Conservation (phyloP, 192 early-diverging fungal species). For the Endogone sp. region DNA sequence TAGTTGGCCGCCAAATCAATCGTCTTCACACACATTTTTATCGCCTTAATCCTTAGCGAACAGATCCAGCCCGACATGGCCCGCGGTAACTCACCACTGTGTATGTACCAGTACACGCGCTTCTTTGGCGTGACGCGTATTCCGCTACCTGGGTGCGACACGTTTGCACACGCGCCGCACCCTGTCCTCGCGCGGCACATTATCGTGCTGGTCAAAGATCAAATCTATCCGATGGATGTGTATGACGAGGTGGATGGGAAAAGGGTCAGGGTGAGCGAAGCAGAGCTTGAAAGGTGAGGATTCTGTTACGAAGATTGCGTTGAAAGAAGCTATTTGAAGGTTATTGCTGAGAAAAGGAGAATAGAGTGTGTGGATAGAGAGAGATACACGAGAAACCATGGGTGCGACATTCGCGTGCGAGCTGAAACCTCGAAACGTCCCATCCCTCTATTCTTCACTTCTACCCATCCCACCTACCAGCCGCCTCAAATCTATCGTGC, state of each 20-base stretch:
- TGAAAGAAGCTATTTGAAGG: conserved; percentile 1
- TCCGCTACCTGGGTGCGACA: conserved; percentile 73
- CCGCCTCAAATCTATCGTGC: conserved; percentile 55
- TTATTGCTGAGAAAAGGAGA: no score
- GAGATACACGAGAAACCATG: no score
- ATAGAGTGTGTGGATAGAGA: no score
- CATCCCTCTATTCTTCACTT: not conserved
- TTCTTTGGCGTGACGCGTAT: conserved; percentile 80
- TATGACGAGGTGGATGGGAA: conserved; percentile 52
- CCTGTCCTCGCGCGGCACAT: conserved; percentile 52
- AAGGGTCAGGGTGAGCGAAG: conserved; percentile 46
- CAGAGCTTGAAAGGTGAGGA: conserved; percentile 69
- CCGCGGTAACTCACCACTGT: conserved; percentile 61
- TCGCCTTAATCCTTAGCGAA: no score
- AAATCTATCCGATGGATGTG: conserved; percentile 72
- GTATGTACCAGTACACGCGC: conserved; percentile 84
- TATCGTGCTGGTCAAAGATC: conserved; percentile 67
- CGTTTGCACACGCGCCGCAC: conserved; percentile 45
- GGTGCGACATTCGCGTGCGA: no score
- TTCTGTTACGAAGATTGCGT: conserved; percentile 9
- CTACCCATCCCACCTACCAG: conserved; percentile 31
- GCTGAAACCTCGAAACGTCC: not conserved
- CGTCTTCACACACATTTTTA: no score
- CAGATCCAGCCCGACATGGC: conserved; percentile 57
- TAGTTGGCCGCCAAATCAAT: no score